These are phyloP conservation scores for Metschnikowia borealis DNA, from an alignment of 805 yeast genomes.

Conservation along the genomic window DNA sequence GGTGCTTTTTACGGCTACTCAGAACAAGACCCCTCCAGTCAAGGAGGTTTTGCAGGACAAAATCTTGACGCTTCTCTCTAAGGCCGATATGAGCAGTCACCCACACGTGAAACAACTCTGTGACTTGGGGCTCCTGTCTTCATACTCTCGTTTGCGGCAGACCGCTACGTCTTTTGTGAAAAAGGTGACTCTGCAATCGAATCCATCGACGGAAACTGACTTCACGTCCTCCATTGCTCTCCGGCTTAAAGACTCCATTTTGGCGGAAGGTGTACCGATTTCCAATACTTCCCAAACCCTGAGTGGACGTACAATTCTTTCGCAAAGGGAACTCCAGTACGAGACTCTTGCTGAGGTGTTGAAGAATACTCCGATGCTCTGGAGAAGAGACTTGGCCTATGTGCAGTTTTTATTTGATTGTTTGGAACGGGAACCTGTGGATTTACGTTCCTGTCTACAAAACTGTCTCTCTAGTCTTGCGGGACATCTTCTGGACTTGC, in stretches of 20 bases:
- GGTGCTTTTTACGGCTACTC: slow-evolving; percentile 49
- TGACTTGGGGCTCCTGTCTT: slow-evolving; percentile 57
- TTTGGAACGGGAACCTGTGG: slow-evolving; percentile 57
- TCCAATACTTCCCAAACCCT: slow-evolving; percentile 33
- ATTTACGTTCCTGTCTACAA: slow-evolving; percentile 64
- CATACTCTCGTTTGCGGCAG: slow-evolving; percentile 49
- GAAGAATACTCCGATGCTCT: slow-evolving; percentile 39
- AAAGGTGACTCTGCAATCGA: slow-evolving; percentile 43
- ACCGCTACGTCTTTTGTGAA: slow-evolving; percentile 60
- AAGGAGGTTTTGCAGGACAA: slow-evolving; percentile 51
- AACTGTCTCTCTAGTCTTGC: slow-evolving; percentile 63
- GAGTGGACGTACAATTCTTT: slow-evolving; percentile 29
- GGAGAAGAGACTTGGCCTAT: slow-evolving; percentile 45
- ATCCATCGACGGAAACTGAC: neutral
- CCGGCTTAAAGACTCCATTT: slow-evolving; percentile 49
- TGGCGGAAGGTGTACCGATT: slow-evolving; percentile 60
- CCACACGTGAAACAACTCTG: slow-evolving; percentile 45
- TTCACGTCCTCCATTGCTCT: slow-evolving; percentile 46
- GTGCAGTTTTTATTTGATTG: slow-evolving; percentile 70
- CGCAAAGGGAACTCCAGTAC: slow-evolving; percentile 62
- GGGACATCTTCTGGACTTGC: slow-evolving; percentile 41
- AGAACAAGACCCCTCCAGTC: slow-evolving; percentile 46
- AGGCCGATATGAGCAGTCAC: slow-evolving; percentile 49
- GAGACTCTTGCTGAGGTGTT: slow-evolving; percentile 74
- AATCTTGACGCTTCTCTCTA: slow-evolving; percentile 47